These are phyloP conservation scores for Pseudodiploospora longispora DNA, from an alignment of 2,329 filamentous ascomycete species.

Conservation along the genomic window DNA sequence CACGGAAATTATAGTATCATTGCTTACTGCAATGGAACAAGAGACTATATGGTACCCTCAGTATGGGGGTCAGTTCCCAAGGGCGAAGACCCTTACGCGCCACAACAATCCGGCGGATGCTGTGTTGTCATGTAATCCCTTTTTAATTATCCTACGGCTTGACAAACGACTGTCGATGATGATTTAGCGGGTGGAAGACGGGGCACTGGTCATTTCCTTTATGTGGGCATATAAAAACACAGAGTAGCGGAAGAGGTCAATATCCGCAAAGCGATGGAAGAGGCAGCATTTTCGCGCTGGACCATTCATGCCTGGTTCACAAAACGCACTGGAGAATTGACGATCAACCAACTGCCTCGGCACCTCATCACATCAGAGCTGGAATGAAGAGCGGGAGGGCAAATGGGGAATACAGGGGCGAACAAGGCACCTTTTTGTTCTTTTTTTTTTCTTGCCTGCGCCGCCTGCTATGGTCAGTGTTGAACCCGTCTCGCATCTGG, in stretches of 20 bases:
- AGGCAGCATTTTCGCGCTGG: slow-evolving; percentile 5
- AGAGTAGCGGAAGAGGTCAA: slow-evolving; percentile 12
- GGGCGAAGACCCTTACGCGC: slow-evolving; percentile 96
- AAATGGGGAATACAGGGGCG: slow-evolving; percentile 2
- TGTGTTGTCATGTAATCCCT: slow-evolving; percentile 79
- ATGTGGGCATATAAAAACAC: background rate
- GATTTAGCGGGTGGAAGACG: slow-evolving; percentile 9
- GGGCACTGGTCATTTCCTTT: slow-evolving; percentile 2
- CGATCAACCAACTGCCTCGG: slow-evolving; percentile 6
- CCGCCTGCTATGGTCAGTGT: too few relatives aligned
- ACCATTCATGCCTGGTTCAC: background rate
- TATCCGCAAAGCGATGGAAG: slow-evolving; percentile 16
- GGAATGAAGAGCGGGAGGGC: background rate
- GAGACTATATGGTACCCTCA: slow-evolving; percentile 98
- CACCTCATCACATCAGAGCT: slow-evolving; percentile 8
- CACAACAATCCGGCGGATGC: slow-evolving; percentile 86
- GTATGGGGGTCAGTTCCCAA: slow-evolving; percentile 93
- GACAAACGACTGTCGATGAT: slow-evolving; percentile 18
- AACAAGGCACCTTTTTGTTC: slow-evolving; percentile 1
- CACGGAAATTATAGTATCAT: slow-evolving; percentile 63
- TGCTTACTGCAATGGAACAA: slow-evolving; percentile 94
- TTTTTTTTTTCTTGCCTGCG: slow-evolving; percentile 4
- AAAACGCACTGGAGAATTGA: background rate
- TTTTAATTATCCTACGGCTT: slow-evolving; percentile 1
- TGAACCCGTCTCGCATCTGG: slow-evolving; percentile 3